These are phyloP conservation scores for Phytophthora pseudosyringae DNA, from an alignment of 352 stramenopile genomes.

Conservation along the genomic window DNA sequence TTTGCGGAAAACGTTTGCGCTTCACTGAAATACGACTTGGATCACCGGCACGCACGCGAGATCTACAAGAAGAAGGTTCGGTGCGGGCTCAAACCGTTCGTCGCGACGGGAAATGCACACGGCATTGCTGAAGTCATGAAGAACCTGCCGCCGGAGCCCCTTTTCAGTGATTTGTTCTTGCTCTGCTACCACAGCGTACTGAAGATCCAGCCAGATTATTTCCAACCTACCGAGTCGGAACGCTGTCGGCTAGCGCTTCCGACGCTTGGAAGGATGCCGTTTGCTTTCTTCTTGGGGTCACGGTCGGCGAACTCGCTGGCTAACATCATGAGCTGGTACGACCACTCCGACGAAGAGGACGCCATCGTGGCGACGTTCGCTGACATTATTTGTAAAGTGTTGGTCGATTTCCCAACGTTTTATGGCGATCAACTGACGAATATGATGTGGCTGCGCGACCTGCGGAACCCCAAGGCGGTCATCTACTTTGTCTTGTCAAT, in stretches of 20 bases:
- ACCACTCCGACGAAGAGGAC: conserved; percentile 51
- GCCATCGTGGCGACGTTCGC: conserved; percentile 57
- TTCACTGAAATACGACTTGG: conserved; percentile 82
- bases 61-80: conserved; percentile 87
- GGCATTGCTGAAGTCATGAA: conserved; percentile 86
- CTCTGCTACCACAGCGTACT: conserved; percentile 67
- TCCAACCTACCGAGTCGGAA: conserved; percentile 55
- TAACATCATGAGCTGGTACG: conserved; percentile 55
- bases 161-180: conserved; percentile 84
- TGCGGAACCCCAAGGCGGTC: conserved; percentile 57
- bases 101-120: conserved; percentile 68
- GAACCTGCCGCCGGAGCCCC: conserved; percentile 70
- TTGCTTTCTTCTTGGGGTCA: conserved; percentile 75
- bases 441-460: conserved; percentile 63
- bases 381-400: conserved; percentile 70
- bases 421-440: conserved; percentile 76
- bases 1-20: conserved; percentile 85
- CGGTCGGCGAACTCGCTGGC: conserved; percentile 55
- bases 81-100: conserved; percentile 63
- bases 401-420: conserved; percentile 64
- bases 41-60: conserved; percentile 65
- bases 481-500: conserved; percentile 71
- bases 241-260: conserved; percentile 53
- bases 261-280: conserved; percentile 67
- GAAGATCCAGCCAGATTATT: conserved; percentile 62